phyloP scores from a whole-genome alignment of 1,139 yeast species.

The Candida pseudoviswanathii region DNA sequence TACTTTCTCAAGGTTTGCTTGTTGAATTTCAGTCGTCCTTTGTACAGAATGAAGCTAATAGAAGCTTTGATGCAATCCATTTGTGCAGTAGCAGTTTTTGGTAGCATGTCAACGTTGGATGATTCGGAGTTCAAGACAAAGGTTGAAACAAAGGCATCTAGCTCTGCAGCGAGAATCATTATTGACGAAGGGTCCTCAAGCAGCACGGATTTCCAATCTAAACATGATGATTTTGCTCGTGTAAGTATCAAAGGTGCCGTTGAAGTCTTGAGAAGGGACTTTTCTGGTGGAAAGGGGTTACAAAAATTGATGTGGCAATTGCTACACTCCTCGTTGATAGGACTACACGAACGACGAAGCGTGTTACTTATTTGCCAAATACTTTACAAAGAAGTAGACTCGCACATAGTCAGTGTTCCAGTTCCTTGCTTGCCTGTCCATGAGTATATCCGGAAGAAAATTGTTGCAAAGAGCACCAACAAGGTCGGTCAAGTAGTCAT shows the following conservation, averaged over 20 bases:
- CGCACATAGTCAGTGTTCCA: conserved; percentile 60
- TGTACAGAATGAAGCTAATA: conserved; percentile 54
- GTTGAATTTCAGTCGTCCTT: conserved; percentile 53
- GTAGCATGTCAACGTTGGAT: conserved; percentile 55
- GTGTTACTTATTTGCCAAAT: conserved; percentile 68
- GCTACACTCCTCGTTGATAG: conserved; percentile 61
- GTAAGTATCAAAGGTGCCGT: conserved; percentile 64
- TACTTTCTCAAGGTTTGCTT: conserved; percentile 63
- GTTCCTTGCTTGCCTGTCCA: conserved; percentile 58
- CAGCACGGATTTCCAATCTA: conserved; percentile 42
- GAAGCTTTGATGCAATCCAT: conserved; percentile 52
- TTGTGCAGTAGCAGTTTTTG: conserved; percentile 70
- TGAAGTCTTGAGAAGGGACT: conserved; percentile 64
- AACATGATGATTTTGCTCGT: conserved; percentile 47
- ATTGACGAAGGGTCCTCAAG: conserved; percentile 47
- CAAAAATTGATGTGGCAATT: conserved; percentile 66
- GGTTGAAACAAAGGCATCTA: conserved; percentile 25
- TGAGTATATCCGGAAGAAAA: conserved; percentile 52
- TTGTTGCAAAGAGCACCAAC: conserved; percentile 57
- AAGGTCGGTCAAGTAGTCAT: conserved; percentile 44
- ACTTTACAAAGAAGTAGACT: conserved; percentile 64
- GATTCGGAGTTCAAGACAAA: conserved; percentile 57
- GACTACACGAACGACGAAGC: conserved; percentile 61
- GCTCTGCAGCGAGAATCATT: conserved; percentile 37
- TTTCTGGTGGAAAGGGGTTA: conserved; percentile 65